Conservation (phyloP, 140 eudicot genomes). For the Stevia rebaudiana region DNA sequence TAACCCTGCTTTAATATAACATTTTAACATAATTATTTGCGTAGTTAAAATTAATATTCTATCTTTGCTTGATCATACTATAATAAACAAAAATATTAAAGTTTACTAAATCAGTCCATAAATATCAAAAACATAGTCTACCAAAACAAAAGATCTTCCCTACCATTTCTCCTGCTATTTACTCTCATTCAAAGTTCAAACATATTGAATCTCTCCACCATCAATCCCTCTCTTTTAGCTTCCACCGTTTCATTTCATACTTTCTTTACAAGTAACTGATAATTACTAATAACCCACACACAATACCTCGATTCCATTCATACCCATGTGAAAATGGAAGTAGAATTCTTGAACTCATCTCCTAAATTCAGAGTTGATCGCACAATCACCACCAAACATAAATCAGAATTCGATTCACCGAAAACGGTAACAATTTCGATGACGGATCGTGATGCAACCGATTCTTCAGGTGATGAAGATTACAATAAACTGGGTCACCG, state of each 20-base stretch:
- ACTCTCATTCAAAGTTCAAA: constrained; percentile 35
- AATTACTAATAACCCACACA: not conserved
- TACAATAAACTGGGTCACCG: constrained; percentile 9
- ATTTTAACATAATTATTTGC: not conserved
- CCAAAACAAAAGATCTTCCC: constrained; percentile 18
- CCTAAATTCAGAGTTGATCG: constrained; percentile 21
- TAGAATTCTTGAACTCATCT: constrained; percentile 5
- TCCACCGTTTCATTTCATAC: constrained; percentile 1
- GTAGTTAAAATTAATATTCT: no score
- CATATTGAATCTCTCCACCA: constrained; percentile 11
- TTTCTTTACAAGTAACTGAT: not conserved
- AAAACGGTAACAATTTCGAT: constrained; percentile 41
- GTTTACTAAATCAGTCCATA: not conserved
- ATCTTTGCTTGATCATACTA: not conserved
- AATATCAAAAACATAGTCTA: not conserved
- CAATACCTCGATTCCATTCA: not conserved
- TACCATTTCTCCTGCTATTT: constrained; percentile 24
- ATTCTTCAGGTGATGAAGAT: constrained; percentile 55
- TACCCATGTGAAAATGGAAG: constrained; percentile 12
- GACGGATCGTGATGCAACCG: constrained; percentile 69
- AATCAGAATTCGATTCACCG: constrained; percentile 16
- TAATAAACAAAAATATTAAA: not conserved
- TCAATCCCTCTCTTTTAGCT: constrained; percentile 19
- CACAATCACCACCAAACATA: constrained; percentile 22
- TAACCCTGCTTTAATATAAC: not conserved